A percentile compares a stretch with the other conserved stretches of the same genome.
Conservation (phyloP, 2,329 filamentous ascomycete genomes). For the Aspergillus brunneoviolaceus region DNA sequence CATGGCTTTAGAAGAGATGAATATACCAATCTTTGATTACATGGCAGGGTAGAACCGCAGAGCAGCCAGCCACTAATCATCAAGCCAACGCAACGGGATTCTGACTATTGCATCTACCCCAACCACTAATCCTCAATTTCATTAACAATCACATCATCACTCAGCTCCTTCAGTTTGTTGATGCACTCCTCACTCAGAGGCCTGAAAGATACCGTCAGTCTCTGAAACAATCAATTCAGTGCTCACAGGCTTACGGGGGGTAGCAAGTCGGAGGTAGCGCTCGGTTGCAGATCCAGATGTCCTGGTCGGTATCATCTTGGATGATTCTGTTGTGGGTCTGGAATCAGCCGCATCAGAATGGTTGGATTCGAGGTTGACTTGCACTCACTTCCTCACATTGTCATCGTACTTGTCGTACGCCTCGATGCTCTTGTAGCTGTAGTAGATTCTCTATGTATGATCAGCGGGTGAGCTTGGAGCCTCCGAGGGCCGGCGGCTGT, state of each 20-base stretch:
- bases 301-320: background rate
- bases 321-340: background rate
- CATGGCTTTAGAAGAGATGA: too few relatives aligned
- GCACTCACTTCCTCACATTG: background rate
- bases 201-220: background rate
- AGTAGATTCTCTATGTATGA: background rate
- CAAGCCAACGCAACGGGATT: too few relatives aligned
- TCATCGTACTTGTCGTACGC: background rate
- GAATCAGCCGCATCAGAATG: background rate
- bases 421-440: background rate
- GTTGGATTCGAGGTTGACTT: too few relatives aligned
- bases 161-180: background rate
- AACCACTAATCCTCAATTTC: too few relatives aligned
- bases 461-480: too few relatives aligned
- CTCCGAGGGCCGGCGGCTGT: too few relatives aligned
- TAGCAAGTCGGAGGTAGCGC: constrained; percentile 1
- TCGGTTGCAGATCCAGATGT: background rate
- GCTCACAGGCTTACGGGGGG: background rate
- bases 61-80: too few relatives aligned
- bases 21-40: too few relatives aligned
- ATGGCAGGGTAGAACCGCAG: too few relatives aligned
- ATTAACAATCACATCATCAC: too few relatives aligned
- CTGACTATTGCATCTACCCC: too few relatives aligned
- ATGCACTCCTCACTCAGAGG: background rate
- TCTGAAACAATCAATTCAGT: background rate